These are phyloP conservation scores for Elaeagnus macrophylla DNA, from an alignment of 306 rosid species.

Conservation along the genomic window DNA sequence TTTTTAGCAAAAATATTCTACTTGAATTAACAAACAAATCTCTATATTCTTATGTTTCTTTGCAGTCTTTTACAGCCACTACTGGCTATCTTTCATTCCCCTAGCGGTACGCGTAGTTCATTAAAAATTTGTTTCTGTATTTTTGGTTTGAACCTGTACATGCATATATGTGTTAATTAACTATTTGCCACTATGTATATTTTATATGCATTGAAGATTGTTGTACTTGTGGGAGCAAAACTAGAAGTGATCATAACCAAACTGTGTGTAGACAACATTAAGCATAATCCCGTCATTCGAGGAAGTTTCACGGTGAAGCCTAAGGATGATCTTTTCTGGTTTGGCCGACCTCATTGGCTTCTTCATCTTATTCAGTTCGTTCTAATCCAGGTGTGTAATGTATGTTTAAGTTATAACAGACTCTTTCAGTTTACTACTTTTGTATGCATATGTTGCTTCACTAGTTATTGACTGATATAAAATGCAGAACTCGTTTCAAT, in stretches of 20 bases:
- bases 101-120: constrained; percentile 33
- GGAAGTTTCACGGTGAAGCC: constrained; percentile 51
- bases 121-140: too few relatives aligned
- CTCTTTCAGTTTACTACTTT: too few relatives aligned
- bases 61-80: constrained; percentile 57
- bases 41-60: background rate
- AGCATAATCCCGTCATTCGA: constrained; percentile 30
- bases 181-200: background rate
- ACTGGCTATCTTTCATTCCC: constrained; percentile 68
- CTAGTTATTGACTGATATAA: background rate
- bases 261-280: constrained; percentile 51
- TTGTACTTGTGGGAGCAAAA: constrained; percentile 51
- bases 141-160: too few relatives aligned
- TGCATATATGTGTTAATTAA: background rate
- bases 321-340: constrained; percentile 49
- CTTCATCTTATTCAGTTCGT: constrained; percentile 47
- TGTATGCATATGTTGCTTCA: background rate
- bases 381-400: constrained; percentile 41
- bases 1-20: too few relatives aligned
- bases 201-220: constrained; percentile 29
- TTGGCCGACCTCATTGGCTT: constrained; percentile 49
- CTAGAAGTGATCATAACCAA: constrained; percentile 47
- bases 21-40: too few relatives aligned
- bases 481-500: constrained; percentile 60
- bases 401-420: background rate